Evolutionary conservation across 306 rosid species (phyloP).

Genomic region (Sicyos edulis): DNA sequence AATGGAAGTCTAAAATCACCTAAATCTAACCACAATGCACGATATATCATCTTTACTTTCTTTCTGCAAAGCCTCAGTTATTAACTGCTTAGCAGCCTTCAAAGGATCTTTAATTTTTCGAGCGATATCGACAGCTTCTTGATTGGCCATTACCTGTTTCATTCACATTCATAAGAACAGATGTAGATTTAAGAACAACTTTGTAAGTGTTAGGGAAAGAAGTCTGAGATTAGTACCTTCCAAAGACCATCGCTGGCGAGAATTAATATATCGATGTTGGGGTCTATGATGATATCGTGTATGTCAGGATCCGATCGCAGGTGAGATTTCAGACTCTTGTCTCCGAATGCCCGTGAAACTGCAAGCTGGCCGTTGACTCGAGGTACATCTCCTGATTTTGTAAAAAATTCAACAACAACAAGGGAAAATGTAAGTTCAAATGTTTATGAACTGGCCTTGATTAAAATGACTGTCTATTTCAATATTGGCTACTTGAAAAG

Average conservation of each 20-base stretch:
- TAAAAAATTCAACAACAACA: slow-evolving; percentile 19
- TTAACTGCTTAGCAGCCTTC: slow-evolving; percentile 76
- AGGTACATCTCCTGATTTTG: slow-evolving; percentile 73
- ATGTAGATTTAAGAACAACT: neutral
- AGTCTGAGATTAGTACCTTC: slow-evolving; percentile 54
- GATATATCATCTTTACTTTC: slow-evolving; percentile 90
- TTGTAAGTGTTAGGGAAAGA: too few relatives aligned
- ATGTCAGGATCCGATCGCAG: slow-evolving; percentile 82
- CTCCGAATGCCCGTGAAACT: slow-evolving; percentile 93
- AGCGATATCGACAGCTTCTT: slow-evolving; percentile 85
- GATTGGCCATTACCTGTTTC: slow-evolving; percentile 73
- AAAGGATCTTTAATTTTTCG: slow-evolving; percentile 52
- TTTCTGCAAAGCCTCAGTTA: slow-evolving; percentile 70
- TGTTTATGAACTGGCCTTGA: neutral
- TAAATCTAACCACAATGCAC: slow-evolving; percentile 72
- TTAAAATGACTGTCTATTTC: neutral
- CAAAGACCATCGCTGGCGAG: slow-evolving; percentile 93
- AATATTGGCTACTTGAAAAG: neutral
- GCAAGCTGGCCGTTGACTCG: slow-evolving; percentile 94
- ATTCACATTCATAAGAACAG: neutral
- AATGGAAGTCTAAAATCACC: slow-evolving; percentile 30
- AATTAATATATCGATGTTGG: slow-evolving; percentile 47
- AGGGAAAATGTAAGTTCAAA: slow-evolving; percentile 3
- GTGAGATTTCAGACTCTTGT: slow-evolving; percentile 86
- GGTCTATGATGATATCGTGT: slow-evolving; percentile 31